These are phyloP conservation scores for Botrytis paeoniae DNA, from an alignment of 2,329 filamentous ascomycete species.

Conservation along the genomic window DNA sequence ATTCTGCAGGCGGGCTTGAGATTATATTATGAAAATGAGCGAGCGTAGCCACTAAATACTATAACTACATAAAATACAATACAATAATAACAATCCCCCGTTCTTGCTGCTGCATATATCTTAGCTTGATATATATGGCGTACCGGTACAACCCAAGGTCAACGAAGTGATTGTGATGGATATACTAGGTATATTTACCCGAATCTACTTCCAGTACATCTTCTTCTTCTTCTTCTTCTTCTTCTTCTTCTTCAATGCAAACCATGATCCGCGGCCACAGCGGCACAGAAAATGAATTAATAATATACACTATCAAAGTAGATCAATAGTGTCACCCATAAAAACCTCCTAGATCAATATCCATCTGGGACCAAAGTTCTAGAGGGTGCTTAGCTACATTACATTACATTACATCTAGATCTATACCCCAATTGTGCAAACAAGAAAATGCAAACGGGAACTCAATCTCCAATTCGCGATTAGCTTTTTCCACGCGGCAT, in stretches of 20 bases:
- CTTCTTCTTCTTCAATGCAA: background rate
- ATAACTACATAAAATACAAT: background rate
- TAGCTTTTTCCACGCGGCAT: background rate
- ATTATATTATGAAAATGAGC: no score
- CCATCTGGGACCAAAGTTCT: background rate
- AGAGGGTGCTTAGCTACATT: background rate
- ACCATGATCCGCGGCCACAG: background rate
- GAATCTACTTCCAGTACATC: no score
- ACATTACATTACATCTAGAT: background rate
- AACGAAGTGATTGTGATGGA: background rate
- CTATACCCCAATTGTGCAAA: background rate
- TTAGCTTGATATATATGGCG: background rate
- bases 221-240: background rate
- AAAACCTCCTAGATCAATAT: background rate
- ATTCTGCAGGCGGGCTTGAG: background rate
- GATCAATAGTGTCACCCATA: background rate
- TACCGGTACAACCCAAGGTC: background rate
- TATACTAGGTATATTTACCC: background rate
- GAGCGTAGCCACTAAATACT: no score
- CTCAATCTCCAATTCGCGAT: background rate
- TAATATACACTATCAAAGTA: background rate
- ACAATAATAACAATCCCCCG: background rate
- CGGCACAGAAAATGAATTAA: background rate
- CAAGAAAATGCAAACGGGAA: background rate
- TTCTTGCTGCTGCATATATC: background rate